Evolutionary conservation across 2,329 filamentous ascomycete genomes (phyloP), one percentile per base, ranked within the genome.

Genomic region (Epicoccum sorghinum): DNA sequence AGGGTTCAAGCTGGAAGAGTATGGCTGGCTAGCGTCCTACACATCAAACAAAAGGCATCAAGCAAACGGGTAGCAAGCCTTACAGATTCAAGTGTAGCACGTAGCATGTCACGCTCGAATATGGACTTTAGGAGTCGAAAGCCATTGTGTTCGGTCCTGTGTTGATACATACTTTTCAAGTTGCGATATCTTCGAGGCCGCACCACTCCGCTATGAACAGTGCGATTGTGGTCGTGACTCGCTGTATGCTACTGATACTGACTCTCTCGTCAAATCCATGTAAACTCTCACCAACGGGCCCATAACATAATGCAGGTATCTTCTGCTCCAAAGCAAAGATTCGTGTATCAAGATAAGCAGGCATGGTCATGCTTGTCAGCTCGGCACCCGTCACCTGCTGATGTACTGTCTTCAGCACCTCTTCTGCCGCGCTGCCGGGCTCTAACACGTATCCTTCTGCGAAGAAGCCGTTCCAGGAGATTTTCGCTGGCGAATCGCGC

Each of bases 381-480:
- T 57, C 43, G 9, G 44, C 38, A 2, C 58, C 60, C 3, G 52
- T 58, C n/a, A 55, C 61, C 12, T 55, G 47, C 18, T 61, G 53
- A 48, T 64, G 61, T 22, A 48, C 60, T 4, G 25, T 46, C 22
- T 43, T 54, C 8, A 64, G 38, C n/a, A 52, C 9, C 7, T 65
- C 49, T 24, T 65, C 60, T 1, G 62, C 62, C 24, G 55, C 48
- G 12, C 58, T 62, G 3, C 60, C 60, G 1, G 58, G 56, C 10
- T 61, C 58, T 13, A 65, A 32, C 10, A 61, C 60, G 13, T 65
- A 65, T 0, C 62, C 62, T 27, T 65, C 62, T 22, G 62, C 58
- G 33, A 62, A 65, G 50, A 65, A 63, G 4, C 60, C 62, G n/a
- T 65, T 65, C 60, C 60, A 65, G 0, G 53, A 58, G 4, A 65